Percentiles rank a stretch among this genome's conserved stretches.
These are phyloP conservation scores for Phytophthora megakarya DNA, from an alignment of 352 stramenopile species.

Conservation along the genomic window DNA sequence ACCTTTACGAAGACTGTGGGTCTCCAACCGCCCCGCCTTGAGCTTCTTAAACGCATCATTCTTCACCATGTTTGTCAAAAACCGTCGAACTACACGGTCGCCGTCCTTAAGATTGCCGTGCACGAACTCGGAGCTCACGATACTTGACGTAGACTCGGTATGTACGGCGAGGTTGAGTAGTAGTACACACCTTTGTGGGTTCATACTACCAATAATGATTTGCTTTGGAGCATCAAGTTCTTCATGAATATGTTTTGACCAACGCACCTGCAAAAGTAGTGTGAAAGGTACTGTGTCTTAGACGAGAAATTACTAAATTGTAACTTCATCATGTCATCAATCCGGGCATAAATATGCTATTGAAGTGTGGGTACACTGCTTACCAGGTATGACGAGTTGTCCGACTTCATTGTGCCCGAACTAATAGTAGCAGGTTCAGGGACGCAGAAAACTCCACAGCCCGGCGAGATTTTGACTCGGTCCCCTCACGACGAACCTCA, in stretches of 20 bases:
- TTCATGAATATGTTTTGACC: slow-evolving; percentile 50
- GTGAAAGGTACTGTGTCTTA: slow-evolving; percentile 4
- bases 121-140: too few species aligned
- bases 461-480: too few species aligned
- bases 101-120: background rate
- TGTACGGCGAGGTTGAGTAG: background rate
- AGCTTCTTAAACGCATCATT: background rate
- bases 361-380: slow-evolving; percentile 9
- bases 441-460: too few species aligned
- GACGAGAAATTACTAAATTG: slow-evolving; percentile 13
- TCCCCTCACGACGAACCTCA: too few species aligned
- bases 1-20: background rate
- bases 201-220: background rate
- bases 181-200: background rate
- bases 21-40: background rate
- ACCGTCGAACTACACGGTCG: background rate
- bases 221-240: slow-evolving; percentile 1
- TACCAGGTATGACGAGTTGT: too few species aligned
- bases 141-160: background rate
- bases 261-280: slow-evolving; percentile 7
- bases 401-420: too few species aligned
- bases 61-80: background rate
- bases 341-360: slow-evolving; percentile 8
- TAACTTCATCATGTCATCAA: slow-evolving; percentile 27
- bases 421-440: too few species aligned